Base-by-base conservation (phyloP, 257 asterid species). In the Avicennia marina region DNA sequence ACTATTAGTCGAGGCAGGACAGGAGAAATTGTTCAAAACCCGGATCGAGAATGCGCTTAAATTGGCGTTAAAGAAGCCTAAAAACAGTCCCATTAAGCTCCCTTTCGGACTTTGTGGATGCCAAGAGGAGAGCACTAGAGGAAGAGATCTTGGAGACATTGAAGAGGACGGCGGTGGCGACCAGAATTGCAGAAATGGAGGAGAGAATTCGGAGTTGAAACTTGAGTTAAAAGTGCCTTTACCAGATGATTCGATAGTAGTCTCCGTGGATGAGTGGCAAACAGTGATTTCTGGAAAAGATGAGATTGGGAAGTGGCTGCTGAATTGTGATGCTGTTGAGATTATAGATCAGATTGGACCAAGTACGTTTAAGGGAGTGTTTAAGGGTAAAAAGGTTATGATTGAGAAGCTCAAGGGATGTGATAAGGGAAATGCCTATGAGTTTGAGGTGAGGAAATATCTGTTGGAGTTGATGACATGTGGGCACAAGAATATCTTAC, bases 191-290 rank as follows among this genome's bases (percentile, higher is more conserved):
- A 79, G 75, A 52, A 82, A 72, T 58, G 90, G 85, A 53, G 73
- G 68, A 11, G 97, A 81, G 49, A 81, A 67, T 74, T 48, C 53
- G 8, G 78, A 75, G 49, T 65, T 78, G 2, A 82, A 73, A 63
- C 41, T 79, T 50, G 86, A 76, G 65, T 59, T 91, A 63, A 64
- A 44, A 40, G 21, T 75, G 64, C 98, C 97, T 56, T 72, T 93
- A 54, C 94, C 95, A 0, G 64, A 58, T 62, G 84, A 80, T 51
- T 77, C 80, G 25, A 73, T 86, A 62, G 68, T 74, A 25, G 95
- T 82, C 58, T 78, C 98, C 11, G 95, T 93, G 57, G 87, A 89
- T 52, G 95, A 86, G 67, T 93, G 98, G 97, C 98, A 93, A 70
- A 93, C 98, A 0, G 83, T 89, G 60, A 73, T 72, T 66, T 78